phyloP scores from a whole-genome alignment of 225 moss, liverwort and hornwort species.

The Physcomitrellopsis africana region DNA sequence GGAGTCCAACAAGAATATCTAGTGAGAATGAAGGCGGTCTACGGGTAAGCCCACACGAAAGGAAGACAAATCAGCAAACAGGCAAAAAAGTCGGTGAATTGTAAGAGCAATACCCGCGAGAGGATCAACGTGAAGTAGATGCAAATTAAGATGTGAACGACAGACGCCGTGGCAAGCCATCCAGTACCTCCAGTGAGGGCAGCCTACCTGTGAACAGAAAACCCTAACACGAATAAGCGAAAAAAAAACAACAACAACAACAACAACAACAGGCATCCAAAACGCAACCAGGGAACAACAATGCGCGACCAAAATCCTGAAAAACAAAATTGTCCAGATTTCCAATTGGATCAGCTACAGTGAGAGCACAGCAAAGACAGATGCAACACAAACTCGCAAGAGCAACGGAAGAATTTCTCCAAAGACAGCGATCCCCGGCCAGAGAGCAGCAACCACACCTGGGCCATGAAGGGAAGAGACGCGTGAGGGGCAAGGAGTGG shows the following conservation, averaged over 20 bases:
- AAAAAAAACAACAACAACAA: background rate
- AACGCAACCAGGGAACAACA: slow-evolving; percentile 1
- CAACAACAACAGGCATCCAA: background rate
- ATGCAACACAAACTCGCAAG: background rate
- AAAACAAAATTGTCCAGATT: background rate
- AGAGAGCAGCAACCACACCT: slow-evolving; percentile 15
- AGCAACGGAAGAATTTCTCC: background rate
- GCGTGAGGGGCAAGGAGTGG: background rate
- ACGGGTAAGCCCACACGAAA: no score
- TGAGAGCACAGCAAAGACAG: background rate
- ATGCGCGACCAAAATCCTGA: background rate
- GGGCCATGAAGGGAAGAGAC: slow-evolving; percentile 27
- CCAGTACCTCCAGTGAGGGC: slow-evolving; percentile 17
- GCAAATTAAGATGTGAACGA: slow-evolving; percentile 24
- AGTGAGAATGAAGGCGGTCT: no score
- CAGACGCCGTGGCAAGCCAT: slow-evolving; percentile 40
- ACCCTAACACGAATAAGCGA: slow-evolving; percentile 39
- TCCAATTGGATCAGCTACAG: slow-evolving; percentile 15
- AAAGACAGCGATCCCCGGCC: no score
- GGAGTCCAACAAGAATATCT: no score
- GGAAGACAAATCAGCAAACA: no score
- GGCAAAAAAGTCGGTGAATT: background rate
- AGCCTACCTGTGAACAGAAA: slow-evolving; percentile 29
- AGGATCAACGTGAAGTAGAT: slow-evolving; percentile 22
- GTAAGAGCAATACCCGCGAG: slow-evolving; percentile 13